phyloP scores from a whole-genome alignment of 371 early-diverging fungal species.

The Conidiobolus incongruus region DNA sequence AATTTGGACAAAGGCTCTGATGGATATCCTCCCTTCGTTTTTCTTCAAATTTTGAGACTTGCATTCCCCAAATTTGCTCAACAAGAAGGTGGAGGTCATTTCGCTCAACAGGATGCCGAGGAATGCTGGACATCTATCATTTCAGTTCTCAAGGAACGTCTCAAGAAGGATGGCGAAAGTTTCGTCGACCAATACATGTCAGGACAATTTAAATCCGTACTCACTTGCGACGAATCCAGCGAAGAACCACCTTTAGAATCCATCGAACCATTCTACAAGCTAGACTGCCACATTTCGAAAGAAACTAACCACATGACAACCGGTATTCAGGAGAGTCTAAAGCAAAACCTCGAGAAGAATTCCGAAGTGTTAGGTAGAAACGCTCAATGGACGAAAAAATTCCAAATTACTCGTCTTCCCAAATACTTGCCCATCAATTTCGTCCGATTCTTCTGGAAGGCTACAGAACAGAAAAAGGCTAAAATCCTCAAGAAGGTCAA shows the following conservation, averaged over 20 bases:
- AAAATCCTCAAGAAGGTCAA: slow-evolving; percentile 85
- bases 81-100: slow-evolving; percentile 36
- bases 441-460: slow-evolving; percentile 92
- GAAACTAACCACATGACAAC: slow-evolving; percentile 41
- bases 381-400: slow-evolving; percentile 54
- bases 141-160: slow-evolving; percentile 31
- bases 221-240: slow-evolving; percentile 58
- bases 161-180: slow-evolving; percentile 14
- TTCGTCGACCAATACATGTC: slow-evolving; percentile 74
- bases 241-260: slow-evolving; percentile 37
- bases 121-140: slow-evolving; percentile 81
- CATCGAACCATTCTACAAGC: slow-evolving; percentile 46
- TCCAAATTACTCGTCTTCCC: slow-evolving; percentile 64
- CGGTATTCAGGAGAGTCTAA: slow-evolving; percentile 32
- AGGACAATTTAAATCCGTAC: slow-evolving; percentile 38
- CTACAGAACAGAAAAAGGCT: slow-evolving; percentile 56
- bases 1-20: slow-evolving; percentile 43
- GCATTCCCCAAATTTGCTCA: slow-evolving; percentile 76
- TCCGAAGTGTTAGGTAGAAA: slow-evolving; percentile 56
- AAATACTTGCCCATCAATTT: slow-evolving; percentile 74
- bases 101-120: slow-evolving; percentile 93
- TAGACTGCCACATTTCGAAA: slow-evolving; percentile 64
- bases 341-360: slow-evolving; percentile 70
- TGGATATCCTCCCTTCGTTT: slow-evolving; percentile 55
- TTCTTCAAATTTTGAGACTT: slow-evolving; percentile 55